Conservation (phyloP, 2,329 filamentous ascomycete genomes). For the Sclerotinia nivalis region DNA sequence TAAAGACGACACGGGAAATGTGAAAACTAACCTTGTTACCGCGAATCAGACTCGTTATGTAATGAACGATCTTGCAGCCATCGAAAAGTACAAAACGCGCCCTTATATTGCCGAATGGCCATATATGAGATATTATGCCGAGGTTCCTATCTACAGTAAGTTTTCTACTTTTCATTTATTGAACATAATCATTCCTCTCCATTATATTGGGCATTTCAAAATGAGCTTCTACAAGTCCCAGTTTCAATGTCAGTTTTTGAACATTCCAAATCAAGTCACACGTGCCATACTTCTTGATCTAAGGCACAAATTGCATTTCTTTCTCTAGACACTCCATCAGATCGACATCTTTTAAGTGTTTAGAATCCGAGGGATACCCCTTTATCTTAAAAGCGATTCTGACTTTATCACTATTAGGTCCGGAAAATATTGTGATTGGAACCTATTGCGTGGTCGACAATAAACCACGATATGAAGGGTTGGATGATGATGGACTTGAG, state of each 20-base stretch:
- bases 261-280: neutral
- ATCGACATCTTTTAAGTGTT: neutral
- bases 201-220: neutral
- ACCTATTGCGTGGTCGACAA: constrained; percentile 60
- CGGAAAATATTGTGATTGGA: constrained; percentile 51
- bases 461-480: constrained; percentile 49
- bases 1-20: constrained; percentile 25
- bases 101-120: constrained; percentile 32
- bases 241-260: neutral
- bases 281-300: neutral
- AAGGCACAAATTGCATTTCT: neutral
- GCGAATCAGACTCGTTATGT: constrained; percentile 29
- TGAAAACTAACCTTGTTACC: constrained; percentile 23
- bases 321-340: neutral
- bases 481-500: constrained; percentile 50
- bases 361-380: fast-evolving
- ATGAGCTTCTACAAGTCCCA: too few species aligned
- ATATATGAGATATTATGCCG: constrained; percentile 36
- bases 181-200: neutral
- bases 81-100: constrained; percentile 28
- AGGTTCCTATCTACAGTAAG: constrained; percentile 33
- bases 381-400: neutral
- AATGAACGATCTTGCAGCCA: constrained; percentile 32
- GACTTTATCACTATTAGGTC: constrained; percentile 4
- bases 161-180: neutral